Conservation (phyloP, 306 rosid genomes). For the Vigna nakashimae region DNA sequence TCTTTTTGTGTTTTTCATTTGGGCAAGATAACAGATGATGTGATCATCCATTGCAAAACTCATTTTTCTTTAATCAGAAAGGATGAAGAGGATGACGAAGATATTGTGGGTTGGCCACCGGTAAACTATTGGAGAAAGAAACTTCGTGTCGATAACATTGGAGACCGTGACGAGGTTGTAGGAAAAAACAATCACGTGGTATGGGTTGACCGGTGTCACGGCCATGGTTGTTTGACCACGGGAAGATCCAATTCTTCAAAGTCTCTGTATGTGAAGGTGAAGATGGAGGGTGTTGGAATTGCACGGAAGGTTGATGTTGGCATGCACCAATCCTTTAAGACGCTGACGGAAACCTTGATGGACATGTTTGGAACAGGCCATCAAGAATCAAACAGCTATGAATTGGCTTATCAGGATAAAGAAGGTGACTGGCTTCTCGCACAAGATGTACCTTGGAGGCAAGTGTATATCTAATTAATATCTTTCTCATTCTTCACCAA, state of each 20-base stretch:
- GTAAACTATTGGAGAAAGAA: constrained; percentile 66
- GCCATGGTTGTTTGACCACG: neutral
- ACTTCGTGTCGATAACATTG: constrained; percentile 16
- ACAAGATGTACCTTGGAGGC: constrained; percentile 86
- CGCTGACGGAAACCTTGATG: constrained; percentile 64
- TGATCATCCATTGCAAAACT: neutral
- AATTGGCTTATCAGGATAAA: constrained; percentile 70
- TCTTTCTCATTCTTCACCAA: neutral
- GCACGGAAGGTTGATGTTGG: constrained; percentile 76
- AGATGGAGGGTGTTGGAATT: constrained; percentile 91
- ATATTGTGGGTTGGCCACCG: constrained; percentile 87
- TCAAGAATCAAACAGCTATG: constrained; percentile 48
- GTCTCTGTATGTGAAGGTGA: constrained; percentile 71
- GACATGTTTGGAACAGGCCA: constrained; percentile 76
- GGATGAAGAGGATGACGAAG: constrained; percentile 39
- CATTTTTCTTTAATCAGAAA: neutral
- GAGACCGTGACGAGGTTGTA: neutral
- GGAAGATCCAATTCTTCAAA: neutral
- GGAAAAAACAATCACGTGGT: constrained; percentile 15
- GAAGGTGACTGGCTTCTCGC: constrained; percentile 92
- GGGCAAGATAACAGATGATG: too few species aligned
- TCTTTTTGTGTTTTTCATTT: too few species aligned
- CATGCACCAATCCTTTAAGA: constrained; percentile 55
- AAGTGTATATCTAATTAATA: neutral
- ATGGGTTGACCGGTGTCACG: constrained; percentile 16